Evolutionary conservation across 192 early-diverging fungal genomes (phyloP), one percentile per base, ranked within the genome.

Genomic region (Rhizophagus prolifer): DNA sequence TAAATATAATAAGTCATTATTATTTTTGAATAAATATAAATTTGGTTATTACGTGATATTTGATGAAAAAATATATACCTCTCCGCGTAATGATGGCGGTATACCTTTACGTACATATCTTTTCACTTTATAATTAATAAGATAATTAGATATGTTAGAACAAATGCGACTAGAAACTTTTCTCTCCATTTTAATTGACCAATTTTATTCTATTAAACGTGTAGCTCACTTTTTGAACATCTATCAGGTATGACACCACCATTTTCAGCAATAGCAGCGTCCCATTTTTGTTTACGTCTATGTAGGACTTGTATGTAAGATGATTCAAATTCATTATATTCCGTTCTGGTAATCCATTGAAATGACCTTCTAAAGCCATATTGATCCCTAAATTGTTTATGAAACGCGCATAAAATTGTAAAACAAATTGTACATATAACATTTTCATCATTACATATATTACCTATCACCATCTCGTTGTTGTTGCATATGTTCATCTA

Each of bases 61-160:
- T 66, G 50, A 23, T 47, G 30, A 14, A 69, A 36, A 44, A 46
- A 79, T 74, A 58, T 73, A 76, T 79, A 90, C 87, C 78, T 80
- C 77, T 65, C 87, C 86, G 60, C 94, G 83, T 23, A 93, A 78
- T 31, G 89, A 86, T 34, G 90, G 79, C 44, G 94, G 94, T 67
- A 95, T 92, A 9, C 94, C 94, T 81, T 93, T 92, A 12, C 92
- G 87, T 23, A 95, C 84, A 71, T 90, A 93, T 66, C 91, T 81
- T 72, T 94, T 94, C 41, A 92, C 89, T 88, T 65, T 36, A 63
- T 68, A n/a, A n/a, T 59, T 41, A 50, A 82, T 38, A 67, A 41
- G 30, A 10, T 4, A 61, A 74, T 66, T 36, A 62, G 47, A 58
- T 28, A 59, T 30, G 21, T 21, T 50, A 26, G 34, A n/a, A 34